A percentile compares a stretch with the other conserved stretches of the same genome.
These are phyloP conservation scores for Musa troglodytarum DNA, from an alignment of 176 grass and related monocot species.

Conservation along the genomic window DNA sequence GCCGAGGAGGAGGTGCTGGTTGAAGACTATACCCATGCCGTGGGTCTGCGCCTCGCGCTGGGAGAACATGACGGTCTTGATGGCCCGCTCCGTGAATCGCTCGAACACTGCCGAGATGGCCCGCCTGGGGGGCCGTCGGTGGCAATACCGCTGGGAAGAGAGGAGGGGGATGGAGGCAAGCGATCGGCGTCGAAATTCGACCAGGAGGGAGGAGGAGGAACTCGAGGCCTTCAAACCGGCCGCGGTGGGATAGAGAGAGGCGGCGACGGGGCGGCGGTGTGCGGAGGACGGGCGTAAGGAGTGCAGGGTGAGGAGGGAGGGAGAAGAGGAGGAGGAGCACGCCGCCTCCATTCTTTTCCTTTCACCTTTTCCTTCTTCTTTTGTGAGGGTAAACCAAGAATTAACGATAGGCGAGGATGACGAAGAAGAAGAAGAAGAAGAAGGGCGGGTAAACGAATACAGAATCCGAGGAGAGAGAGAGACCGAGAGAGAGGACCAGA, in stretches of 20 bases:
- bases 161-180: background rate
- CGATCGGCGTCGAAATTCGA: background rate
- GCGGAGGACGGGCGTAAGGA: background rate
- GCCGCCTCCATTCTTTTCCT: slow-evolving; percentile 4
- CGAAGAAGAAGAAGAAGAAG: background rate
- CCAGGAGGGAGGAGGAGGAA: background rate
- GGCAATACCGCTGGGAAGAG: background rate
- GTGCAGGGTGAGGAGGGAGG: background rate
- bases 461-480: background rate
- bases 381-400: background rate
- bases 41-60: slow-evolving; percentile 69
- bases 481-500: too few species aligned
- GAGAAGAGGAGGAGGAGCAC: background rate
- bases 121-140: background rate
- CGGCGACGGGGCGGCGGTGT: background rate
- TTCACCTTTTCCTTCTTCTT: background rate
- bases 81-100: slow-evolving; percentile 84
- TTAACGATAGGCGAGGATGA: background rate
- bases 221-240: background rate
- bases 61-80: slow-evolving; percentile 72
- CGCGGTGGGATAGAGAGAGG: background rate
- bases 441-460: background rate
- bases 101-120: slow-evolving; percentile 67
- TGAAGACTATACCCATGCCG: slow-evolving; percentile 49
- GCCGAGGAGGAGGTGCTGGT: slow-evolving; percentile 83